A percentile compares a stretch with the other conserved stretches of the same genome.
phyloP scores from a whole-genome alignment of 257 asterid species.

The Paraleonurus japonicus region DNA sequence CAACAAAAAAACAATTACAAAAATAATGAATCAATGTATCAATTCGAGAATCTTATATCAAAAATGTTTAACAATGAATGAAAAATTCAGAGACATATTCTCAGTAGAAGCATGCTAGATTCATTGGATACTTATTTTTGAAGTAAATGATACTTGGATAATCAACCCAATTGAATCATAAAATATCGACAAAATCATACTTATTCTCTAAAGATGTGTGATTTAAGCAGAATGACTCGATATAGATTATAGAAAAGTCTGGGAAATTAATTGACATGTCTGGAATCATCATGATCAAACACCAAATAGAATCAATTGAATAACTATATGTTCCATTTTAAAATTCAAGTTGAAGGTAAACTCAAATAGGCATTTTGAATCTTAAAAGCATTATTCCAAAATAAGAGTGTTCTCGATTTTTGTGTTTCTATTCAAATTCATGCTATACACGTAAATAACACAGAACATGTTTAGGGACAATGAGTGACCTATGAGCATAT shows the following conservation, averaged over 20 bases:
- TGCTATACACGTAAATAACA: not conserved
- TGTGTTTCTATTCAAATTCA: not conserved
- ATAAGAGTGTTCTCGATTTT: not conserved
- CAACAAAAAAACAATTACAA: no score
- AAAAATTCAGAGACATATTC: no score
- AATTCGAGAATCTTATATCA: no score
- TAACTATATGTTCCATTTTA: not conserved
- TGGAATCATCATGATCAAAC: not conserved
- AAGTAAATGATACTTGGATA: not conserved
- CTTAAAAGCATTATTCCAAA: not conserved
- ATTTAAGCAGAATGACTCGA: not conserved
- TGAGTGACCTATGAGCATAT: not conserved
- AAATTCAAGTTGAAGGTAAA: constrained; percentile 1
- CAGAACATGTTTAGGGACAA: not conserved
- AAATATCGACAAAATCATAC: not conserved
- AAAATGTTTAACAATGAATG: no score
- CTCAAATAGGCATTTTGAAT: not conserved
- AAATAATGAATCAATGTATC: no score
- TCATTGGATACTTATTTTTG: not conserved
- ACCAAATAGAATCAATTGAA: not conserved
- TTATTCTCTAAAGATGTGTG: not conserved
- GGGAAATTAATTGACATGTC: not conserved
- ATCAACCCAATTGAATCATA: not conserved
- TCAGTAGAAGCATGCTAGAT: no score
- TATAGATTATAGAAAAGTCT: not conserved